Base-by-base conservation (phyloP, 2,329 filamentous ascomycete species). In the Scopulariopsis brevicaulis region DNA sequence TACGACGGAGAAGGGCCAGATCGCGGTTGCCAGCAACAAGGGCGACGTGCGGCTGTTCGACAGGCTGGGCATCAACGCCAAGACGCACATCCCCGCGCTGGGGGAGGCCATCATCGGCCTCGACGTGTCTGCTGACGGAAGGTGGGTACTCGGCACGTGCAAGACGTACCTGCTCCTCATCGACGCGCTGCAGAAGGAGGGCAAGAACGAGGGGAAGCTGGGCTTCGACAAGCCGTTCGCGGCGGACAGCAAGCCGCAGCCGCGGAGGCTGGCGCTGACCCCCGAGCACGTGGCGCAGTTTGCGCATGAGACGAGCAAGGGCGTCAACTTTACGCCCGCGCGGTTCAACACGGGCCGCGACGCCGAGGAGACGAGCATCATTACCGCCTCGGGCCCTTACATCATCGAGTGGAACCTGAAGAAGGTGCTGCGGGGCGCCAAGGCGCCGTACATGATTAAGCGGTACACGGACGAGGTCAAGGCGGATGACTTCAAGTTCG, bases 401-500 rank as follows among this genome's bases (percentile, higher is more conserved):
- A 94, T 99, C 63, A 83, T 99, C 55, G 95, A 96, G 55, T 99
- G 94, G 94, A 93, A 85, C 68, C 72, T 99, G 71, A 94, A 91
- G 80, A 96, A 96, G 77, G 81, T 97, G 1, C 72, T 96, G 15
- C 80, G 79, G 24, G 90, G 89, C 56, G 82, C 81, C 63, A 94
- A 92, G 72, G 88, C 94, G 60, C 87, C 93, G 0, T 99, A 99
- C 75, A 89, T 86, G 64, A 97, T 99, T 79, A 96, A 97, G 79
- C 87, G 94, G 18, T 99, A 99, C 69, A 81, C 84, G 1, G 94
- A 99, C 66, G 88, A 96, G 62, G 91, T 99, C 68, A 96, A 95
- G 78, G 94, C 94, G 4, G 94, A 99, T 70, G 96, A 99, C 70
- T 99, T 99, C 84, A 91, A 94, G 66, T 99, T 91, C 67, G 93